These are phyloP conservation scores for Colletotrichum destructivum DNA, from an alignment of 2,329 filamentous ascomycete species.

Conservation along the genomic window DNA sequence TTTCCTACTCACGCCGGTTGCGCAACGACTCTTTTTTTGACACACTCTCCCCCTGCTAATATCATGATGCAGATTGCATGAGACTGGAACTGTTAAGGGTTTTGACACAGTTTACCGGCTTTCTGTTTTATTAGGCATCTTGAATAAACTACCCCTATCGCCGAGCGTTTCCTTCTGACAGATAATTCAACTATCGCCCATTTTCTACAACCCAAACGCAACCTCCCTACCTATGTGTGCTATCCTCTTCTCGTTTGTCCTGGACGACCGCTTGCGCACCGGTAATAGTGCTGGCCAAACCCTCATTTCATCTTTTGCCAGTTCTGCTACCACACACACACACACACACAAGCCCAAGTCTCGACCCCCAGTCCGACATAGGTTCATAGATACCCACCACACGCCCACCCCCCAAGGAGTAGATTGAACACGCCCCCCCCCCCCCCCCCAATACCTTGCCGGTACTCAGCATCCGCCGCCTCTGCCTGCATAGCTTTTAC, in stretches of 20 bases:
- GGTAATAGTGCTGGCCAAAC: constrained; percentile 4
- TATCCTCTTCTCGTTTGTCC: not conserved
- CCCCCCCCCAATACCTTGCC: constrained; percentile 39
- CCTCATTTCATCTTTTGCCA: constrained; percentile 38
- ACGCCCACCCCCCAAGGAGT: constrained; percentile 36
- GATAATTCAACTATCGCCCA: constrained; percentile 9
- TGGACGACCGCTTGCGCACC: constrained; percentile 3
- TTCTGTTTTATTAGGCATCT: constrained; percentile 17
- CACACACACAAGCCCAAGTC: constrained; percentile 21
- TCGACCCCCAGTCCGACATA: constrained; percentile 38
- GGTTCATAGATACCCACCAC: constrained; percentile 42
- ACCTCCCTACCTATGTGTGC: not conserved
- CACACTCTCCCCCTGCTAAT: constrained; percentile 32
- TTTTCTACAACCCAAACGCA: constrained; percentile 1
- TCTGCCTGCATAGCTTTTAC: constrained; percentile 38
- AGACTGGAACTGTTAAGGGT: constrained; percentile 23
- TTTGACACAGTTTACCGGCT: constrained; percentile 14
- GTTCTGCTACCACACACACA: constrained; percentile 18
- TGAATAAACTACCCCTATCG: constrained; percentile 3
- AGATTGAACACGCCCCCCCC: constrained; percentile 33
- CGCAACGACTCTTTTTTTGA: constrained; percentile 8
- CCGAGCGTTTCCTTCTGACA: constrained; percentile 16
- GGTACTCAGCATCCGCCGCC: constrained; percentile 39
- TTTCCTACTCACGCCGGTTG: constrained; percentile 16
- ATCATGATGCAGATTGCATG: constrained; percentile 37